These are phyloP conservation scores for Chamaecyparis obtusa DNA, from an alignment of 75 land plant genomes.

Conservation along the genomic window DNA sequence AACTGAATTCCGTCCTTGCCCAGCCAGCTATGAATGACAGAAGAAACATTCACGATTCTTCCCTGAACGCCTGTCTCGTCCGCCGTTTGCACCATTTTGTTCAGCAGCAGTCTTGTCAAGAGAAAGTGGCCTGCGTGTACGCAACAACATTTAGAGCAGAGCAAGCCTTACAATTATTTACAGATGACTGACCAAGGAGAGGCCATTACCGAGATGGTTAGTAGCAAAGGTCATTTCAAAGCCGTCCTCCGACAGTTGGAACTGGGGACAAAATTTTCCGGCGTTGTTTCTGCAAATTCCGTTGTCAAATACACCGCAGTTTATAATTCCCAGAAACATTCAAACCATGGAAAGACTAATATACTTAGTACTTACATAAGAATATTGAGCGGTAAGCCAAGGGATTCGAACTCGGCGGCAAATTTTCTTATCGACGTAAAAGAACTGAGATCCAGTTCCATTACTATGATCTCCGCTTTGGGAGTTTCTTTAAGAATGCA, in stretches of 20 bases:
- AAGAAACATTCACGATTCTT: constrained; percentile 72
- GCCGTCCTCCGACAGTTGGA: constrained; percentile 61
- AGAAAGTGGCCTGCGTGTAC: constrained; percentile 62
- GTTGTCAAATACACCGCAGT: too few species aligned
- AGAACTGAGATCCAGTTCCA: constrained; percentile 75
- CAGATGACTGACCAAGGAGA: background rate
- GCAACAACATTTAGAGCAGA: background rate
- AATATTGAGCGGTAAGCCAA: constrained; percentile 64
- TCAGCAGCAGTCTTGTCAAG: constrained; percentile 54
- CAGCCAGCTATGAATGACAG: constrained; percentile 69
- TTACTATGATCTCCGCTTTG: constrained; percentile 39
- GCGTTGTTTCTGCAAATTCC: constrained; percentile 68
- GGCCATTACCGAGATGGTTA: constrained; percentile 62
- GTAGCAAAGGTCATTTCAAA: constrained; percentile 85
- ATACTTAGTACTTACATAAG: constrained; percentile 49
- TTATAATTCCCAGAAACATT: too few species aligned
- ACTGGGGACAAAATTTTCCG: constrained; percentile 50
- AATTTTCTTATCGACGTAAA: constrained; percentile 54
- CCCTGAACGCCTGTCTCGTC: constrained; percentile 49
- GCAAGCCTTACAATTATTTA: background rate
- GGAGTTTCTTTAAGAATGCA: constrained; percentile 49
- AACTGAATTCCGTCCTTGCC: constrained; percentile 32
- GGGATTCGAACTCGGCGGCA: constrained; percentile 57
- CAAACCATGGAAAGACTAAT: too few species aligned
- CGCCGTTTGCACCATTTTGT: constrained; percentile 70